phyloP scores from a whole-genome alignment of 2,329 filamentous ascomycete genomes.

The Colletotrichum agaves region DNA sequence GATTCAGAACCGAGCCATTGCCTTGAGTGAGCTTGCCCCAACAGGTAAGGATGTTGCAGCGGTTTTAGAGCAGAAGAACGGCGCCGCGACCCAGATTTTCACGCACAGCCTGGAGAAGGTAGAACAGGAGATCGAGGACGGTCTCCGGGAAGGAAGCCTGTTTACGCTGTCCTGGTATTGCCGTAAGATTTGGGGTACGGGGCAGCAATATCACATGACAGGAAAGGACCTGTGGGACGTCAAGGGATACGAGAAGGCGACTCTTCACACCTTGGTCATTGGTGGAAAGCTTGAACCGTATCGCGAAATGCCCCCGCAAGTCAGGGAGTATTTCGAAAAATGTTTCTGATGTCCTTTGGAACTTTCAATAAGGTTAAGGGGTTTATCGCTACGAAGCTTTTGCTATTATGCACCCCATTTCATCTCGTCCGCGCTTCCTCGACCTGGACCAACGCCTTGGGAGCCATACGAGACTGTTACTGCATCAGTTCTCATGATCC shows the following conservation, averaged over 20 bases:
- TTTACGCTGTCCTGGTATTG: constrained; percentile 43
- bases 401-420: background rate
- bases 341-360: background rate
- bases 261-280: constrained; percentile 39
- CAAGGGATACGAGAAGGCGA: constrained; percentile 41
- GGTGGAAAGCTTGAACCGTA: constrained; percentile 41
- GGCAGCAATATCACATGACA: constrained; percentile 37
- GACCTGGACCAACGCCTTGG: background rate
- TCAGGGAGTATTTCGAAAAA: constrained; percentile 17
- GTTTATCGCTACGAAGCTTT: too few species aligned
- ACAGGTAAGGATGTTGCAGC: constrained; percentile 42
- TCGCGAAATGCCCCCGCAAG: constrained; percentile 39
- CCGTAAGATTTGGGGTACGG: constrained; percentile 44
- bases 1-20: constrained; percentile 40
- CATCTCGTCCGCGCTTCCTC: background rate
- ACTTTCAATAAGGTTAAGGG: too few species aligned
- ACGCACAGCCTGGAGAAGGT: constrained; percentile 41
- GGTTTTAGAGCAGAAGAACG: constrained; percentile 40
- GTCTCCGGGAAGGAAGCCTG: constrained; percentile 35
- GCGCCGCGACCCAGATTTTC: constrained; percentile 31
- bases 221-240: constrained; percentile 44
- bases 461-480: background rate
- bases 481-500: background rate
- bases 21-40: constrained; percentile 41
- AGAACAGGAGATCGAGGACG: constrained; percentile 39